Conservation (phyloP, 208 protist species). For the Blastocrithidia nonstop region DNA sequence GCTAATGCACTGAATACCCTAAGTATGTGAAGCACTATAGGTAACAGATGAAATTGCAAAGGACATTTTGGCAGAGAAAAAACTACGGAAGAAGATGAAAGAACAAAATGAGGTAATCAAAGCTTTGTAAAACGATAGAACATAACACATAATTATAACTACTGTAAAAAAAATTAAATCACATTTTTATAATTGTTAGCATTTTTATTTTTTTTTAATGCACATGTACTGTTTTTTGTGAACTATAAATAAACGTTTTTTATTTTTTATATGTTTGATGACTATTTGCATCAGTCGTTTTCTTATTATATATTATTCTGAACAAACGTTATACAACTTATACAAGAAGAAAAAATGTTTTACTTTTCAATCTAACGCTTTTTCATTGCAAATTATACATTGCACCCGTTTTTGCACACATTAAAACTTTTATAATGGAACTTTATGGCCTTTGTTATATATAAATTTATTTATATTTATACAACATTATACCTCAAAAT, state of each 20-base stretch:
- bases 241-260: neutral
- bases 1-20: slow-evolving; percentile 90
- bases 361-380: no score
- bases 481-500: no score
- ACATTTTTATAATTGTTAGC: neutral
- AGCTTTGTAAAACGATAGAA: slow-evolving; percentile 4
- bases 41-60: slow-evolving; percentile 60
- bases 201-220: slow-evolving; percentile 1
- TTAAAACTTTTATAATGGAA: no score
- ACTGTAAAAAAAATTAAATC: neutral
- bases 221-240: slow-evolving; percentile 5
- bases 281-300: slow-evolving; percentile 3
- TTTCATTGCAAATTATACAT: no score
- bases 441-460: no score
- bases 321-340: no score
- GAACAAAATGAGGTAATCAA: slow-evolving; percentile 18
- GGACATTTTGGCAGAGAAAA: slow-evolving; percentile 66
- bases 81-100: slow-evolving; percentile 28
- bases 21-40: slow-evolving; percentile 81
- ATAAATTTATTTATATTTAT: no score
- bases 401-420: no score
- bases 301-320: no score
- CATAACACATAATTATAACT: neutral
- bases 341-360: no score
- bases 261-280: slow-evolving; percentile 2